Evolutionary conservation across 768 basidiomycete species (phyloP).

Genomic region (Hericium coralloides): DNA sequence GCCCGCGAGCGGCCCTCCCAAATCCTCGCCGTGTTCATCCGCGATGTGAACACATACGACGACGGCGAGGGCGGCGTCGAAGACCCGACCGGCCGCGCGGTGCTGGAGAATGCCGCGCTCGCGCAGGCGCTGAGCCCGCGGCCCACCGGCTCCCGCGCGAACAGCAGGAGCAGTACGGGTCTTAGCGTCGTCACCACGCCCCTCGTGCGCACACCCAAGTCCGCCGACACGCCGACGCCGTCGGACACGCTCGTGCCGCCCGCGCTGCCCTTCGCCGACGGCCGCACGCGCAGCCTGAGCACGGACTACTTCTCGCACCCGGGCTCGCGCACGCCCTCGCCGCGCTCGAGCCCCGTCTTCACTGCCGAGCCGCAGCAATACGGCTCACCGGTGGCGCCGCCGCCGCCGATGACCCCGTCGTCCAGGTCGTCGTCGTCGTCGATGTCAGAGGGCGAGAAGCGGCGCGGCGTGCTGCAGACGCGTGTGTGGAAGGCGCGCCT

Average conservation of each 20-base stretch:
- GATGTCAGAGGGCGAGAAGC: slow-evolving; percentile 46
- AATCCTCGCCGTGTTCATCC: slow-evolving; percentile 73
- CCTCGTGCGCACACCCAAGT: not conserved
- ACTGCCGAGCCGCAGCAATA: slow-evolving; percentile 5
- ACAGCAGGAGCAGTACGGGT: slow-evolving; percentile 1
- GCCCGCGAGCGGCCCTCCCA: slow-evolving; percentile 62
- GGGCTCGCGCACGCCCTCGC: not conserved
- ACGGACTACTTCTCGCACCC: not conserved
- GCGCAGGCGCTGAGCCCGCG: not conserved
- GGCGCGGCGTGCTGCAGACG: slow-evolving; percentile 48
- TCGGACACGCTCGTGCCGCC: not conserved
- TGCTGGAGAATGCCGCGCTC: slow-evolving; percentile 1
- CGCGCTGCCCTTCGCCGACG: not conserved
- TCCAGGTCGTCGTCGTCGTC: not conserved
- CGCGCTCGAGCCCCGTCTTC: not conserved
- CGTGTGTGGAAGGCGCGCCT: slow-evolving; percentile 55
- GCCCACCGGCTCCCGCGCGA: not conserved
- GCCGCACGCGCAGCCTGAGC: not conserved
- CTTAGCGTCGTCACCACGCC: not conserved
- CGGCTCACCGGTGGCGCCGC: not conserved
- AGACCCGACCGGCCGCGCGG: slow-evolving; percentile 50
- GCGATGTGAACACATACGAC: slow-evolving; percentile 48
- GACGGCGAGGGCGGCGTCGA: slow-evolving; percentile 33
- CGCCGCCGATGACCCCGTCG: not conserved
- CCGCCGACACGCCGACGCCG: not conserved